phyloP scores from a whole-genome alignment of 495 filamentous ascomycete species.

The Penicillium ucsense region DNA sequence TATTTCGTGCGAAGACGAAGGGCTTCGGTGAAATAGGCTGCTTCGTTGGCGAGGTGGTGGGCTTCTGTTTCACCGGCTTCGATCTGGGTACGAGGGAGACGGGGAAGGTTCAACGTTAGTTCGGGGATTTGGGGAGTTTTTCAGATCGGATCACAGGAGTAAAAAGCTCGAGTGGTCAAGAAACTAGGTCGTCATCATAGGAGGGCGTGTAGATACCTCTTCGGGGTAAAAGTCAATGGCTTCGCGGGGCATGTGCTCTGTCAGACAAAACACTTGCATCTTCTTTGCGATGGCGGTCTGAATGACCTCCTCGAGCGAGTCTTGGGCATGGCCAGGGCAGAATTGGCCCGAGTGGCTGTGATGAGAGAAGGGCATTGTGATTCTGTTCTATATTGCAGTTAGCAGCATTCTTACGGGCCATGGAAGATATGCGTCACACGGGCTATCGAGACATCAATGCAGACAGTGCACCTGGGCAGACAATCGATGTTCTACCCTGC shows the following conservation, averaged over 20 bases:
- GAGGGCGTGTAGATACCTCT: conserved; percentile 47
- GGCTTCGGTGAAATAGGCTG: conserved; percentile 63
- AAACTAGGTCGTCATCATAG: not conserved
- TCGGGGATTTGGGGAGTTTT: no score
- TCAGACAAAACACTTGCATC: conserved; percentile 76
- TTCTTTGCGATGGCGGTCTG: conserved; percentile 65
- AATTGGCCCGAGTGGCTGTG: conserved; percentile 98
- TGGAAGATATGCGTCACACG: no score
- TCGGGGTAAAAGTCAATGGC: conserved; percentile 67
- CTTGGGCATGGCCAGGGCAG: conserved; percentile 78
- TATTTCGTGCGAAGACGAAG: conserved; percentile 61
- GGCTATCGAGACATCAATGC: no score
- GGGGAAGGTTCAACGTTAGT: not conserved
- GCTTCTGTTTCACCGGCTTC: conserved; percentile 28
- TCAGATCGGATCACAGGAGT: no score
- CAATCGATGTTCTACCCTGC: no score
- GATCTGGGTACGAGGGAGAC: conserved; percentile 18
- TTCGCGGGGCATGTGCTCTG: conserved; percentile 91
- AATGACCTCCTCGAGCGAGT: conserved; percentile 76
- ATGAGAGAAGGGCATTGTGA: conserved; percentile 88
- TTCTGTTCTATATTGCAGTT: conserved; percentile 1
- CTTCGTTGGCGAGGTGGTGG: conserved; percentile 46
- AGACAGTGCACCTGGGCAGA: no score
- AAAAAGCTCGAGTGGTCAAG: no score
- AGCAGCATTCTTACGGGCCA: not conserved